Base-by-base conservation (phyloP, 805 yeast genomes). In the Candida arabinofermentans region DNA sequence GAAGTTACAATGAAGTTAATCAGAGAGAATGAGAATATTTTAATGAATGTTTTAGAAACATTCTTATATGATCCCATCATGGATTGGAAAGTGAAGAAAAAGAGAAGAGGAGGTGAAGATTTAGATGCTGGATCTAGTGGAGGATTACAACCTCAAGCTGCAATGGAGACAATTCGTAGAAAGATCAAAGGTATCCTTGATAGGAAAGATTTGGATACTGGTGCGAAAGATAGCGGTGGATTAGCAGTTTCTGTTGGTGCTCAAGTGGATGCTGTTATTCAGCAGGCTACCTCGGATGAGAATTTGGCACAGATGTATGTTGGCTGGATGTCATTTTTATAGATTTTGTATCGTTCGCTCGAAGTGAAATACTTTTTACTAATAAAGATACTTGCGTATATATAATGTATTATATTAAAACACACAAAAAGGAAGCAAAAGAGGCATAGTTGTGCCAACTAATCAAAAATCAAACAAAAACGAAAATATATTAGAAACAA, bases 11-110 rank as follows among this genome's bases (percentile, higher is more conserved):
- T 86, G 54, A 64, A 71, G 4, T 62, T 90, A 24, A 70, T 93
- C 42, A 71, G 97, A 46, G 75, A 70, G 16, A 83, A 91, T 57
- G 96, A 91, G 57, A 82, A 86, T 8, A 79, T 87, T 16, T 66
- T 93, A 50, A 83, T 90, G 86, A 91, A 90, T 55, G 84, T 88
- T 34, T 72, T 95, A 55, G 98, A 93, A 62, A 86, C 96, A 1
- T 87, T 93, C 58, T 69, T 93, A 46, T 87, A 93, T 59, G 99
- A 93, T 62, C 96, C 96, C 1, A 81, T 88, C 41, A 80, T 87
- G 61, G 95, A 86, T 52, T 84, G 90, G 88, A 73, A 57, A 35
- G 57, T 56, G 14, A 51, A 53, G 34, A 57, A 44, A 53, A 54
- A 54, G 67, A 65, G 49, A 64, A 72, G 68, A 46, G 66, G 59